Evolutionary conservation across 1,139 yeast species (phyloP).

Genomic region (Geotrichum carabidarum): DNA sequence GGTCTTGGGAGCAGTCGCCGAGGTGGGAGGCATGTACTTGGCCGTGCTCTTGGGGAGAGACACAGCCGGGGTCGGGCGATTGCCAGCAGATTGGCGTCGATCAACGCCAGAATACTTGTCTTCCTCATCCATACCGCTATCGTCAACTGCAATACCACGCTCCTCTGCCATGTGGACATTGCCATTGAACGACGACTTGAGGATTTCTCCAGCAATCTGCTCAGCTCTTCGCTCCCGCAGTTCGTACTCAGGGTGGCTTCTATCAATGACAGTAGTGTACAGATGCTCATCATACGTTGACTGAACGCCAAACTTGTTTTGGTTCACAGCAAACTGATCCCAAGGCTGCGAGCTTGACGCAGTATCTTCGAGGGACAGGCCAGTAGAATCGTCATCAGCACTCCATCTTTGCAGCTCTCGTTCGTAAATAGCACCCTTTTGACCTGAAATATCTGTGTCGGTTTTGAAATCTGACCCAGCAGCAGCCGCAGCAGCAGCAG

Average conservation of each 20-base stretch:
- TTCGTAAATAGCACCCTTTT: constrained; percentile 44
- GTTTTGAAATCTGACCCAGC: constrained; percentile 52
- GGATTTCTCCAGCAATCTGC: constrained; percentile 76
- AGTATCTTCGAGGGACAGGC: constrained; percentile 37
- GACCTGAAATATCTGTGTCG: constrained; percentile 69
- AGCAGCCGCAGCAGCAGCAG: constrained; percentile 19
- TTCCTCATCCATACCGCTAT: constrained; percentile 88
- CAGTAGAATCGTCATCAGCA: constrained; percentile 52
- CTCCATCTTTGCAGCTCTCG: constrained; percentile 83
- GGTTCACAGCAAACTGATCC: constrained; percentile 94
- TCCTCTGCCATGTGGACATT: constrained; percentile 87
- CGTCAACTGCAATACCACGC: constrained; percentile 75
- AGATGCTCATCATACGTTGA: constrained; percentile 83
- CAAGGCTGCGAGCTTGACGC: constrained; percentile 44
- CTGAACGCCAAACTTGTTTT: constrained; percentile 80
- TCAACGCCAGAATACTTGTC: constrained; percentile 92
- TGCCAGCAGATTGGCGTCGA: constrained; percentile 28
- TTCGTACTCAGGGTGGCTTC: constrained; percentile 65
- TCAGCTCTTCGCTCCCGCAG: constrained; percentile 68
- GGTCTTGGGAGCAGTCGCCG: constrained; percentile 43
- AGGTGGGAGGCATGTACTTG: constrained; percentile 59
- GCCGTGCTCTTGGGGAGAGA: constrained; percentile 36
- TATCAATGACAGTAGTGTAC: constrained; percentile 82
- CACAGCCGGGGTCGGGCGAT: constrained; percentile 1
- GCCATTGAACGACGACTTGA: constrained; percentile 54